These are phyloP conservation scores for Aspergillus sp. DNA, from an alignment of 2,329 filamentous ascomycete genomes.

Conservation along the genomic window DNA sequence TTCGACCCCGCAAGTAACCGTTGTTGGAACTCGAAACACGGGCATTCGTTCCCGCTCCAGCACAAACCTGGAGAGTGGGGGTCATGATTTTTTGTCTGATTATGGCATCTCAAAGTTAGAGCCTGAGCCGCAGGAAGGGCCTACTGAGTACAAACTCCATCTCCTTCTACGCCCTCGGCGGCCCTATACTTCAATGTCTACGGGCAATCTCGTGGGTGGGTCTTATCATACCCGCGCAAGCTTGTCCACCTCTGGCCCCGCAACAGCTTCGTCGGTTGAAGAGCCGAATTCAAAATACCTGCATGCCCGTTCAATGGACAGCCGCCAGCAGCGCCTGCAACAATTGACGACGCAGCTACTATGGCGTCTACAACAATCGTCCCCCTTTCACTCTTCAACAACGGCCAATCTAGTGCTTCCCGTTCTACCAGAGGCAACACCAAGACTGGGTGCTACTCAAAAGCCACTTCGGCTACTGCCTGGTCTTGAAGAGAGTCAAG, in stretches of 20 bases:
- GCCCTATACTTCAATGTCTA: conserved; percentile 73
- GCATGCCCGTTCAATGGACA: conserved; percentile 63
- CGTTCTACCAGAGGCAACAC: conserved; percentile 67
- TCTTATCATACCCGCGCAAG: conserved; percentile 52
- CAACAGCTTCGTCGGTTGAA: conserved; percentile 31
- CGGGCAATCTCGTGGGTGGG: conserved; percentile 58
- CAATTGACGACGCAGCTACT: conserved; percentile 93
- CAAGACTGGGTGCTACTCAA: conserved; percentile 61
- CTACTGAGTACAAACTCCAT: conserved; percentile 96
- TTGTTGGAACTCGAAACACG: conserved; percentile 28
- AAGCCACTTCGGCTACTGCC: conserved; percentile 63
- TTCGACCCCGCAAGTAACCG: conserved; percentile 42
- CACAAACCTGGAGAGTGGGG: conserved; percentile 45
- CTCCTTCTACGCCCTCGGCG: conserved; percentile 79
- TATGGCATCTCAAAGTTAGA: conserved; percentile 76
- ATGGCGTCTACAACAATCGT: conserved; percentile 94
- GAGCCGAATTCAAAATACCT: conserved; percentile 42
- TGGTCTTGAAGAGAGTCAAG: conserved; percentile 88
- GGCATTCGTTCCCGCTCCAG: conserved; percentile 35
- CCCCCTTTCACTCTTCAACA: conserved; percentile 82
- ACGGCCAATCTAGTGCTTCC: conserved; percentile 76
- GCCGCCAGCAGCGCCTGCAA: conserved; percentile 80
- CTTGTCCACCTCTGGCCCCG: conserved; percentile 27
- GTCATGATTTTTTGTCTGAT: conserved; percentile 51
- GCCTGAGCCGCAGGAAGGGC: conserved; percentile 90